Evolutionary conservation across 495 filamentous ascomycete species (phyloP).

Genomic region (Trichoderma parareesei): DNA sequence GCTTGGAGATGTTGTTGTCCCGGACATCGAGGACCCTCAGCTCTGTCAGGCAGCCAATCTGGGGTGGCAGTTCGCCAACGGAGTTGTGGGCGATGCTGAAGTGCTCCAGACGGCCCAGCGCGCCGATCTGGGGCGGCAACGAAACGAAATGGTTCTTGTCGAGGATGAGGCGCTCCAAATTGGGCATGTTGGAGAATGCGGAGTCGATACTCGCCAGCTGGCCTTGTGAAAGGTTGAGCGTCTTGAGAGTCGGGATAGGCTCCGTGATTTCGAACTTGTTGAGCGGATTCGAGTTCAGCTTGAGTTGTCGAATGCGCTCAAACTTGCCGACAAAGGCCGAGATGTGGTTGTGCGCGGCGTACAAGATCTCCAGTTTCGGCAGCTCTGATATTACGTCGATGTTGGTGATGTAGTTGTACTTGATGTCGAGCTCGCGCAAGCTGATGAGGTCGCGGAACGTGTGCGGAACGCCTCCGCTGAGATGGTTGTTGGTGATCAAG

Average conservation of each 20-base stretch:
- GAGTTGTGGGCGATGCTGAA: slow-evolving; percentile 91
- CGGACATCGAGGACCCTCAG: slow-evolving; percentile 77
- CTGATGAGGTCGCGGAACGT: slow-evolving; percentile 62
- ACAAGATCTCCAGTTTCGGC: slow-evolving; percentile 77
- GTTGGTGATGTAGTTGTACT: slow-evolving; percentile 78
- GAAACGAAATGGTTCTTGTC: slow-evolving; percentile 95
- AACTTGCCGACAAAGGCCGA: slow-evolving; percentile 83
- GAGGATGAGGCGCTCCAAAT: slow-evolving; percentile 75
- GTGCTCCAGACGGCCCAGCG: slow-evolving; percentile 74
- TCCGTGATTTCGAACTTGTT: slow-evolving; percentile 80
- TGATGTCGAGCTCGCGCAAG: slow-evolving; percentile 84
- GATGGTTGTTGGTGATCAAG: slow-evolving; percentile 89
- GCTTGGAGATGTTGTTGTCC: slow-evolving; percentile 80
- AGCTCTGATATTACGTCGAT: slow-evolving; percentile 79
- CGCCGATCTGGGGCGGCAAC: slow-evolving; percentile 74
- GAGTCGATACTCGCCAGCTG: slow-evolving; percentile 83
- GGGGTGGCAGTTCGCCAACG: slow-evolving; percentile 69
- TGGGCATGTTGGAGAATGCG: slow-evolving; percentile 79
- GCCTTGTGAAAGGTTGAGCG: slow-evolving; percentile 76
- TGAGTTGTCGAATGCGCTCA: slow-evolving; percentile 69
- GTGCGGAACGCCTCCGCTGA: slow-evolving; percentile 63
- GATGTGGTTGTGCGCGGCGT: slow-evolving; percentile 83
- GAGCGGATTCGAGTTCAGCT: slow-evolving; percentile 86
- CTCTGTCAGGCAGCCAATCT: slow-evolving; percentile 78
- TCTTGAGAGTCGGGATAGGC: slow-evolving; percentile 70